phyloP scores from a whole-genome alignment of 2,329 filamentous ascomycete genomes.

The Aspergillus quadricinctus region DNA sequence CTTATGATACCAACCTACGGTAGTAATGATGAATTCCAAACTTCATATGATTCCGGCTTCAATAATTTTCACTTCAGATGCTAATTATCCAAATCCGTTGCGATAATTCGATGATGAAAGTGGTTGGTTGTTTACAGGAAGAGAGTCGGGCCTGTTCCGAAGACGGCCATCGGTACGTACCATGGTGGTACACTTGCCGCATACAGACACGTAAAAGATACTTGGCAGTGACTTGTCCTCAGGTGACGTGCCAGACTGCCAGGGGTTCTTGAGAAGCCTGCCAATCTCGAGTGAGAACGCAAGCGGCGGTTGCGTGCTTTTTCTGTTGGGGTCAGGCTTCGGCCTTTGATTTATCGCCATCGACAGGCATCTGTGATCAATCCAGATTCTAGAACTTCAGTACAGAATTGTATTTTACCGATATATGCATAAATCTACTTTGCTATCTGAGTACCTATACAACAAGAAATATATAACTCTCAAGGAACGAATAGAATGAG shows the following conservation, averaged over 20 bases:
- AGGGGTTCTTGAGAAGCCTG: background rate
- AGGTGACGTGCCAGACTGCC: constrained; percentile 1
- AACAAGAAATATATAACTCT: background rate
- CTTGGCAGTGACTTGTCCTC: constrained; percentile 14
- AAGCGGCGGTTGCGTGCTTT: constrained; percentile 5
- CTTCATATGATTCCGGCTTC: background rate
- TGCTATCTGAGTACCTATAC: background rate
- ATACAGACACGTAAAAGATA: constrained; percentile 17
- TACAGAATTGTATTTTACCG: background rate
- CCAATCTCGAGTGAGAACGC: constrained; percentile 8
- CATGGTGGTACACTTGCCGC: constrained; percentile 16
- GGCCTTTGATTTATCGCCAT: background rate
- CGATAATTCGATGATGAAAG: background rate
- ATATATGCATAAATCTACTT: background rate
- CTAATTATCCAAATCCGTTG: background rate
- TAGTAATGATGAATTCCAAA: background rate
- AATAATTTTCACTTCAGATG: background rate
- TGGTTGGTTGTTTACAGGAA: constrained; percentile 8
- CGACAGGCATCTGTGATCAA: background rate
- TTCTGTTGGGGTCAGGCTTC: background rate
- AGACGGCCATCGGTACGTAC: constrained; percentile 12
- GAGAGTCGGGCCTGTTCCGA: constrained; percentile 19
- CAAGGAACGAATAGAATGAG: background rate
- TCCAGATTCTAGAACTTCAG: background rate
- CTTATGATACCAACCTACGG: background rate